Evolutionary conservation across 2,329 filamentous ascomycete genomes (phyloP).

Genomic region (Fusarium xylarioides): DNA sequence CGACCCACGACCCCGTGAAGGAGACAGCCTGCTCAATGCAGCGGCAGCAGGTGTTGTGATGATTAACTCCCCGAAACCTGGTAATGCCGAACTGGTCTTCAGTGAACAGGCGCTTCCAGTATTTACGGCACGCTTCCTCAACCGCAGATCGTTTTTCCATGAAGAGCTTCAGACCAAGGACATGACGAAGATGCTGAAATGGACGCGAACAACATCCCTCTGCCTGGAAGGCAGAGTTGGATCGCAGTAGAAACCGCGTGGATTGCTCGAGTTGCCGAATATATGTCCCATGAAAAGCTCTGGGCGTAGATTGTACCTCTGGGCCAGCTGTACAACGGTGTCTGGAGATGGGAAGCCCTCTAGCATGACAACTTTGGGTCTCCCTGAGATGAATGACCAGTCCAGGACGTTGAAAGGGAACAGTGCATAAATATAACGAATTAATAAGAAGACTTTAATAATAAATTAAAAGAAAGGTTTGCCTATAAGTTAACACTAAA

Average conservation of each 20-base stretch:
- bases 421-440: too few species aligned
- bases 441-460: too few species aligned
- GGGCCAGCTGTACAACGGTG: not conserved
- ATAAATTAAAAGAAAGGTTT: too few species aligned
- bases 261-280: not conserved
- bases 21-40: not conserved
- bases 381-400: not conserved
- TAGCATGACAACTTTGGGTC: not conserved
- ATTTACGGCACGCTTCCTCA: not conserved
- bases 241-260: not conserved
- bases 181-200: not conserved
- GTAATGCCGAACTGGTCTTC: not conserved
- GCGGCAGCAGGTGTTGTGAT: not conserved
- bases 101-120: not conserved
- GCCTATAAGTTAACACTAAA: too few species aligned
- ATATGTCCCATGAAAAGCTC: not conserved
- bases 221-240: rapidly evolving
- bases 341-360: not conserved
- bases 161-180: not conserved
- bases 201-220: not conserved
- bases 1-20: too few species aligned
- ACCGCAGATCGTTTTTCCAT: rapidly evolving
- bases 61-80: not conserved
- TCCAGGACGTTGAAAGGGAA: not conserved
- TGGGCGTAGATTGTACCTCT: not conserved